Conservation (phyloP, 108 stramenopile genomes). For the Nannochloropsis gaditana region DNA sequence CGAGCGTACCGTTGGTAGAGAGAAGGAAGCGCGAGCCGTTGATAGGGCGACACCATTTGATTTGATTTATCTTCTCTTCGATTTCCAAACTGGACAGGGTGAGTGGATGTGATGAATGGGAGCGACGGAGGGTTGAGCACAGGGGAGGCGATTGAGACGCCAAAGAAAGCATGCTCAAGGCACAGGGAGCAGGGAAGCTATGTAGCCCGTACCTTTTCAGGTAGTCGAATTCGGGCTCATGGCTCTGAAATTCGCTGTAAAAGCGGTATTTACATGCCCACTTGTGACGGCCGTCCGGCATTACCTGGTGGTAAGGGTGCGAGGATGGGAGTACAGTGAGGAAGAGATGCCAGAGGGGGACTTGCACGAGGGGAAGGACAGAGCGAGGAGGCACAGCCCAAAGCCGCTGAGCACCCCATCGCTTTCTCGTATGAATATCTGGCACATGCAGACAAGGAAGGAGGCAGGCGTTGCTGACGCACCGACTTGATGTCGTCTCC, state of each 20-base stretch:
- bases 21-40: slow-evolving; percentile 54
- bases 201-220: slow-evolving; percentile 44
- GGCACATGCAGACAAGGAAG: not conserved
- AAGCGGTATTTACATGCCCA: slow-evolving; percentile 50
- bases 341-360: too few relatives aligned
- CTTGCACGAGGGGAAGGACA: too few relatives aligned
- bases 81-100: slow-evolving; percentile 58
- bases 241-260: slow-evolving; percentile 59
- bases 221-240: slow-evolving; percentile 67
- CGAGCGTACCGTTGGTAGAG: slow-evolving; percentile 52
- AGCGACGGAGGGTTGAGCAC: not conserved
- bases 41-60: slow-evolving; percentile 55
- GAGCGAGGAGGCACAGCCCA: too few relatives aligned
- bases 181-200: not conserved
- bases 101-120: not conserved
- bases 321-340: not conserved
- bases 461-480: not conserved
- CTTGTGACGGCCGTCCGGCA: slow-evolving; percentile 32
- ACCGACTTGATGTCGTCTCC: not conserved
- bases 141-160: not conserved
- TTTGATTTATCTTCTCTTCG: slow-evolving; percentile 66
- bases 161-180: not conserved
- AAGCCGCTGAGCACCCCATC: not conserved
- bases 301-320: slow-evolving; percentile 42
- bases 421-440: not conserved